Conservation (phyloP, 805 yeast genomes). For the Peterozyma xylosa region DNA sequence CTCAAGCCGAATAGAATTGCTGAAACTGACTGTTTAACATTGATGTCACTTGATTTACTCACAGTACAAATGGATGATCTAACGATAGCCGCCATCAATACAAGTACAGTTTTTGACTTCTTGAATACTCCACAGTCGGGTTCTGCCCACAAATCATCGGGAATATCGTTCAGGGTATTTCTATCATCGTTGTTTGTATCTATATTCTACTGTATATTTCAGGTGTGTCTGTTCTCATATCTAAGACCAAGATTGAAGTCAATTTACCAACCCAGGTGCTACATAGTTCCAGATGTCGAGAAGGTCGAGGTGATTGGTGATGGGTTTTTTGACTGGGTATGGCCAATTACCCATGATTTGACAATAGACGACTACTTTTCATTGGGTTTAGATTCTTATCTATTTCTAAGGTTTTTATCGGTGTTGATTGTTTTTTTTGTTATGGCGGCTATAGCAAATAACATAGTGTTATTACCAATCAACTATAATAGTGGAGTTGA, state of each 20-base stretch:
- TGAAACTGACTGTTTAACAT: too few relatives aligned
- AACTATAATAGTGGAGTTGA: constrained; percentile 37
- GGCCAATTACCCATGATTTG: constrained; percentile 30
- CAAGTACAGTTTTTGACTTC: constrained; percentile 19
- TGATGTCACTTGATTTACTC: too few relatives aligned
- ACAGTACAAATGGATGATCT: too few relatives aligned
- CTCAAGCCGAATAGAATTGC: too few relatives aligned
- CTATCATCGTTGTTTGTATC: constrained; percentile 50
- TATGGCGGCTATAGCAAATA: constrained; percentile 42
- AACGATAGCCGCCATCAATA: too few relatives aligned
- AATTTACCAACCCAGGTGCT: constrained; percentile 51
- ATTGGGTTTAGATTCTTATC: constrained; percentile 69
- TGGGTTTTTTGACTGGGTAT: constrained; percentile 52
- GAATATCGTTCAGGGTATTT: constrained; percentile 49
- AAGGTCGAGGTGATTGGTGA: constrained; percentile 29
- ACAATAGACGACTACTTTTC: constrained; percentile 33
- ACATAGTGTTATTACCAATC: constrained; percentile 58
- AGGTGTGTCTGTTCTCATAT: constrained; percentile 33
- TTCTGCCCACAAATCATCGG: constrained; percentile 49
- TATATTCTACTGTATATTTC: constrained; percentile 42
- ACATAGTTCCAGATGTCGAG: constrained; percentile 31
- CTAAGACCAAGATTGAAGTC: constrained; percentile 25
- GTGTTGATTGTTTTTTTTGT: constrained; percentile 43
- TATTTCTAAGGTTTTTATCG: constrained; percentile 55
- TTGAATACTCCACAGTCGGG: constrained; percentile 50